These are phyloP conservation scores for Cyclocybe aegerita DNA, from an alignment of 768 basidiomycete species.

Conservation along the genomic window DNA sequence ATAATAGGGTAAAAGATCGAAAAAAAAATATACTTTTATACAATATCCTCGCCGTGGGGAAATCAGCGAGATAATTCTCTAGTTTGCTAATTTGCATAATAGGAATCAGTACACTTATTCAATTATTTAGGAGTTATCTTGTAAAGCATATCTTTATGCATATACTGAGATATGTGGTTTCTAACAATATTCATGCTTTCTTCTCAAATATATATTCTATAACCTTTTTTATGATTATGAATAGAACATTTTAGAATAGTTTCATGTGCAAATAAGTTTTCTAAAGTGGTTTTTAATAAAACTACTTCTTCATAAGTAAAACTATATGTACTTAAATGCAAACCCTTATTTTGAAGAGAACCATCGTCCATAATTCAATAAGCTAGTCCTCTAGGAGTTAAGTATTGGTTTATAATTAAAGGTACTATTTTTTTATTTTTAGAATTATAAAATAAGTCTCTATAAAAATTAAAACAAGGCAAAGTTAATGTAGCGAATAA, in stretches of 20 bases:
- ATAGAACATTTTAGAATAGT: background rate
- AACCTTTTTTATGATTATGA: background rate
- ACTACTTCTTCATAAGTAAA: background rate
- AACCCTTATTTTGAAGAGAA: too few species aligned
- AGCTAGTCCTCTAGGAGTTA: too few species aligned
- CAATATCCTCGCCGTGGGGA: too few species aligned
- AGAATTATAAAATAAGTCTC: too few species aligned
- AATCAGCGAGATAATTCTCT: background rate
- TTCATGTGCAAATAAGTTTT: background rate
- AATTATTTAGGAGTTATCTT: background rate
- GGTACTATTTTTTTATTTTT: too few species aligned
- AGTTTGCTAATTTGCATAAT: background rate
- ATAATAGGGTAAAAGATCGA: too few species aligned
- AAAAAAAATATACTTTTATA: too few species aligned
- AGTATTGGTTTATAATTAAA: too few species aligned
- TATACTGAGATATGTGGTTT: background rate
- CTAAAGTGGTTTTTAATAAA: too few species aligned
- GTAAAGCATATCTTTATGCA: background rate
- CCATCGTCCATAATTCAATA: slow-evolving; percentile 1
- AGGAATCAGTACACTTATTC: background rate
- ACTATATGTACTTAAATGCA: too few species aligned
- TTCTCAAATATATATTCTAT: background rate
- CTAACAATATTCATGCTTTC: background rate
- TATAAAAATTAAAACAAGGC: too few species aligned
- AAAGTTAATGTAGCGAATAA: too few species aligned